These are phyloP conservation scores for Tetrahymena elliotti DNA, from an alignment of 73 alveolate genomes.

Conservation along the genomic window DNA sequence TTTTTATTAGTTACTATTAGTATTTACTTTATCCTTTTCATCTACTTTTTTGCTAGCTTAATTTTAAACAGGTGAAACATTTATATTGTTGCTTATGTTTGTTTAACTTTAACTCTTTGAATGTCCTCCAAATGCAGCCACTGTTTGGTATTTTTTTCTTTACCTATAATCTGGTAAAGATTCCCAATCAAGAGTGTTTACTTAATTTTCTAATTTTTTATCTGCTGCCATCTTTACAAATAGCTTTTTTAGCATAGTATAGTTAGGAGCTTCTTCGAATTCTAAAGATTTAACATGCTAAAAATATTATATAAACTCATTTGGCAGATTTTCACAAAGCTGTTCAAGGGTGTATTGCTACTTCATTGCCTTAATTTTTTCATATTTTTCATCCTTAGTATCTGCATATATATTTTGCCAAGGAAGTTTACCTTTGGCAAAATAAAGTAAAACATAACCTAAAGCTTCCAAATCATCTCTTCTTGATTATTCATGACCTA, in stretches of 20 bases:
- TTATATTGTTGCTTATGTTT: not conserved
- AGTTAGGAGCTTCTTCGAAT: conserved; percentile 79
- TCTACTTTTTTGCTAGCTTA: not conserved
- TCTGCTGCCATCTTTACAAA: not conserved
- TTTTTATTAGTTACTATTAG: not conserved
- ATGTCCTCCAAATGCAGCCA: not conserved
- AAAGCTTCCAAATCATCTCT: conserved; percentile 81
- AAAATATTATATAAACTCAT: conserved; percentile 57
- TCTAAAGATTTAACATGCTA: conserved; percentile 49
- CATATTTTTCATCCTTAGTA: conserved; percentile 65
- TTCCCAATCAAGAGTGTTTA: not conserved
- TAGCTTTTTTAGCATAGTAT: not conserved
- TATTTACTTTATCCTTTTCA: not conserved
- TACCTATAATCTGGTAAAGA: not conserved
- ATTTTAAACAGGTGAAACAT: not conserved
- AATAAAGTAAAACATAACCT: conserved; percentile 72
- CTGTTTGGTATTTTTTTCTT: not conserved
- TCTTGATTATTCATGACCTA: conserved; percentile 64
- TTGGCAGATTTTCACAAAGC: conserved; percentile 66
- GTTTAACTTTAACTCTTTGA: not conserved
- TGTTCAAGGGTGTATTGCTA: conserved; percentile 60
- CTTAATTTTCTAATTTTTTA: not conserved
- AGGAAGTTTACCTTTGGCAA: conserved; percentile 73
- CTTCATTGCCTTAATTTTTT: conserved; percentile 67
- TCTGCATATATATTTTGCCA: conserved; percentile 73